These are phyloP conservation scores for Quercus ilex DNA, from an alignment of 306 rosid species.

Conservation along the genomic window DNA sequence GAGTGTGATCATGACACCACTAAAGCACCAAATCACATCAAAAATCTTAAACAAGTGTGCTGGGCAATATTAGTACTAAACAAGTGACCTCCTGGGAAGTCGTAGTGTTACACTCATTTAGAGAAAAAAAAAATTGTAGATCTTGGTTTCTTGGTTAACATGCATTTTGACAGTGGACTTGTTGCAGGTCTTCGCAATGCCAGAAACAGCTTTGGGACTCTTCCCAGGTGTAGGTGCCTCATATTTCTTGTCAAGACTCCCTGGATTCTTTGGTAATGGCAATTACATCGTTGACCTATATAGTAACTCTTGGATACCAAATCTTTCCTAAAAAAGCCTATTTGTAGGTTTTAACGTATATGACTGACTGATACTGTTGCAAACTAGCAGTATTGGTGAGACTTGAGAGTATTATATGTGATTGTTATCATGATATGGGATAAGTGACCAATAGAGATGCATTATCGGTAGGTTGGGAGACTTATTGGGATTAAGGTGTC, in stretches of 20 bases:
- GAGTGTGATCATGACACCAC: too few relatives aligned
- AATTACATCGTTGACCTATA: constrained; percentile 17
- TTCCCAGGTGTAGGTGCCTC: constrained; percentile 96
- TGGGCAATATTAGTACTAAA: too few relatives aligned
- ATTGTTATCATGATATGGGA: neutral
- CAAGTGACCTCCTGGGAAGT: too few relatives aligned
- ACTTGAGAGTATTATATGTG: neutral
- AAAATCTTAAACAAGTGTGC: too few relatives aligned
- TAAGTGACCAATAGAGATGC: neutral
- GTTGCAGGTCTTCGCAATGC: constrained; percentile 92
- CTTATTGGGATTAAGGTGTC: neutral
- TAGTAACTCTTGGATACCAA: neutral
- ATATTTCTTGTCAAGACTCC: constrained; percentile 83
- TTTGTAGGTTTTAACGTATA: neutral
- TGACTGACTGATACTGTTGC: neutral
- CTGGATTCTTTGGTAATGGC: constrained; percentile 81
- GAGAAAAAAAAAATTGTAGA: too few relatives aligned
- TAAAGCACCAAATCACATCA: too few relatives aligned
- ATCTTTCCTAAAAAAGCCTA: constrained; percentile 1
- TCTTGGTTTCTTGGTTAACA: neutral
- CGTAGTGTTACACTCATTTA: too few relatives aligned
- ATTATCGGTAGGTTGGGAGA: neutral
- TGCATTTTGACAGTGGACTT: neutral
- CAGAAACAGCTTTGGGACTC: constrained; percentile 90
- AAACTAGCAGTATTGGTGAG: neutral